Base-by-base conservation (phyloP, 352 stramenopile species). In the Phytophthora sojae region DNA sequence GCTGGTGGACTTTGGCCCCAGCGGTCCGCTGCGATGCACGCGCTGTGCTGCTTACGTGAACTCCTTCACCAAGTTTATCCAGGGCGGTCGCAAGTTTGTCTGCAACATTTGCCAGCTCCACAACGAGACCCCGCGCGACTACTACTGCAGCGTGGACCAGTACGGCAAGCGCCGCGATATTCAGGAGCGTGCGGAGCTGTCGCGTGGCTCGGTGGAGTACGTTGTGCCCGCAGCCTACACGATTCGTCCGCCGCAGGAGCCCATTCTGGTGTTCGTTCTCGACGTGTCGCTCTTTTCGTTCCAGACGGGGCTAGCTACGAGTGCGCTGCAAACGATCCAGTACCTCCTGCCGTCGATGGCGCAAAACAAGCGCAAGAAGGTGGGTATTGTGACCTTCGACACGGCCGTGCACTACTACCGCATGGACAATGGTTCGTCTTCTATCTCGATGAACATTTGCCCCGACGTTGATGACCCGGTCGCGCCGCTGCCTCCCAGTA, bases 301-400 rank as follows among this genome's bases (percentile, higher is more conserved):
- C 66, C 86, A 96, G 76, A 92, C 85, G 23, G 82, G 80, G 6
- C 74, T 95, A 15, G 82, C 82, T 25, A 69, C 73, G 2, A 86
- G 83, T 15, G 82, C 88, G 4, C 62, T 97, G 23, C 77, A 93
- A 29, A 80, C 85, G 29, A 95, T 97, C 71, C 75, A 89, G 65
- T 94, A 93, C 79, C 63, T 95, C 30, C 57, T 97, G 7, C 80
- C 85, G 12, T 88, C 83, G 37, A 79, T 94, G 37, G 83, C 83
- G 23, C 82, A 93, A 75, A 94, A 91, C 70, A 92, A 85, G 57
- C 82, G 88, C 69, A 94, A 94, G 73, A 96, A 96, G 61, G 79
- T 97, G 52, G 91, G 90, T n/a, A 94, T 97, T 52, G 76, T 97
- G 12, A 95, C 88, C 2, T 97, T 96, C 50, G 90, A 94, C 73